Conservation (phyloP, 495 filamentous ascomycete species). For the Neurospora africana region DNA sequence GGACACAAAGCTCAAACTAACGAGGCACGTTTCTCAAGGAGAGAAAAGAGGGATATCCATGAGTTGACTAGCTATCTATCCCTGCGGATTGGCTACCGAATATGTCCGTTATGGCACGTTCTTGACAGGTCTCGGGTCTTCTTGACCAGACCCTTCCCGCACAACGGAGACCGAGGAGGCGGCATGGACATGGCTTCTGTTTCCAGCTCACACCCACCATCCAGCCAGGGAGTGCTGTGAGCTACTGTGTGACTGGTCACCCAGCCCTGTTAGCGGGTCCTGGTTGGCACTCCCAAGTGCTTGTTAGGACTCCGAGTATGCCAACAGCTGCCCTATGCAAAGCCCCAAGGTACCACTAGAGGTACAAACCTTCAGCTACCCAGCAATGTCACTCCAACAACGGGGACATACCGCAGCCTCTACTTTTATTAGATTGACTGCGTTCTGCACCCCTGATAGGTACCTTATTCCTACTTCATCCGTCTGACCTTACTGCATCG, state of each 20-base stretch:
- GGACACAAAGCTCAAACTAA: too few species aligned
- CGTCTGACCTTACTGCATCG: not conserved
- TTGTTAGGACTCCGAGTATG: not conserved
- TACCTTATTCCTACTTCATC: not conserved
- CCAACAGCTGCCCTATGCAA: not conserved
- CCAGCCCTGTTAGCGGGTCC: constrained; percentile 12
- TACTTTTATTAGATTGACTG: constrained; percentile 17
- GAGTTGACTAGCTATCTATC: not conserved
- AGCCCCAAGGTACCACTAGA: not conserved
- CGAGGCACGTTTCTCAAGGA: too few species aligned
- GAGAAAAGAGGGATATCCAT: not conserved
- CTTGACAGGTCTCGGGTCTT: not conserved
- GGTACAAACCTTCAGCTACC: not conserved
- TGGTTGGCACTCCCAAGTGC: constrained; percentile 2
- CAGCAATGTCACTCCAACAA: constrained; percentile 5
- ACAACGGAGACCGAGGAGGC: not conserved
- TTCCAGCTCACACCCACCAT: constrained; percentile 11
- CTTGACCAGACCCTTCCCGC: not conserved
- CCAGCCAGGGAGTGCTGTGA: constrained; percentile 1
- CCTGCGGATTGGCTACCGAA: not conserved
- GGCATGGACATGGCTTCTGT: not conserved
- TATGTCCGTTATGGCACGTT: not conserved
- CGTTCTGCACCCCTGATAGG: constrained; percentile 15
- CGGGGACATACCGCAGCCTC: constrained; percentile 4
- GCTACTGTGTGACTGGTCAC: constrained; percentile 16